Conservation (phyloP, 306 rosid genomes). For the Quercus aquifolioides region DNA sequence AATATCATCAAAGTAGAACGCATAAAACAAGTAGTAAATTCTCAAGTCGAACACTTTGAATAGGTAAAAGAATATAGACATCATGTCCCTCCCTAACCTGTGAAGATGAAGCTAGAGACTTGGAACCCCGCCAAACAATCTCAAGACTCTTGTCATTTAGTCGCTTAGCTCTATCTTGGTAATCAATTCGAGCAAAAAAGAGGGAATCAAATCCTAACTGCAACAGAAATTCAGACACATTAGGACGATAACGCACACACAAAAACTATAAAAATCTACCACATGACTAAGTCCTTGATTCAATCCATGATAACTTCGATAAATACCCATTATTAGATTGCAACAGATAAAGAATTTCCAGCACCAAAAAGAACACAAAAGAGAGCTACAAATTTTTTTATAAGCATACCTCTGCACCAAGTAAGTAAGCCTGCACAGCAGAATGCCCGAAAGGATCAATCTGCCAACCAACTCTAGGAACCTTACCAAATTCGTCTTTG, state of each 20-base stretch:
- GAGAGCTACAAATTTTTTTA: conserved; percentile 3
- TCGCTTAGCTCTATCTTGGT: conserved; percentile 78
- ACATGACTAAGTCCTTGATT: neutral
- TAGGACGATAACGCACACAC: neutral
- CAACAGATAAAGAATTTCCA: conserved; percentile 4
- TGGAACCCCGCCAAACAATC: conserved; percentile 78
- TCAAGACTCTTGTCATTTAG: conserved; percentile 68
- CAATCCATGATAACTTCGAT: neutral
- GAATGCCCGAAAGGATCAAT: conserved; percentile 86
- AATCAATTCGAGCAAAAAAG: conserved; percentile 77
- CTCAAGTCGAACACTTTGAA: neutral
- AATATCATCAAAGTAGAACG: conserved; percentile 2
- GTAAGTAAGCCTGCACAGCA: conserved; percentile 84
- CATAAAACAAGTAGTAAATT: neutral
- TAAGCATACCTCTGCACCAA: conserved; percentile 68
- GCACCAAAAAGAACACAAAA: neutral
- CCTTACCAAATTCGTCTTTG: conserved; percentile 54
- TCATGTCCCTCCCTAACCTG: conserved; percentile 48
- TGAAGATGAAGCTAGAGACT: conserved; percentile 67
- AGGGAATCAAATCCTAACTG: conserved; percentile 86
- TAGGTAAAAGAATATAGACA: neutral
- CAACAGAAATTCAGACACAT: conserved; percentile 28
- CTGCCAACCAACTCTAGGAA: conserved; percentile 91
- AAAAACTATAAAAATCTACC: neutral
- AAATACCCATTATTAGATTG: neutral